Evolutionary conservation across 345 rosid species (phyloP).

Genomic region (Moringa oleifera): DNA sequence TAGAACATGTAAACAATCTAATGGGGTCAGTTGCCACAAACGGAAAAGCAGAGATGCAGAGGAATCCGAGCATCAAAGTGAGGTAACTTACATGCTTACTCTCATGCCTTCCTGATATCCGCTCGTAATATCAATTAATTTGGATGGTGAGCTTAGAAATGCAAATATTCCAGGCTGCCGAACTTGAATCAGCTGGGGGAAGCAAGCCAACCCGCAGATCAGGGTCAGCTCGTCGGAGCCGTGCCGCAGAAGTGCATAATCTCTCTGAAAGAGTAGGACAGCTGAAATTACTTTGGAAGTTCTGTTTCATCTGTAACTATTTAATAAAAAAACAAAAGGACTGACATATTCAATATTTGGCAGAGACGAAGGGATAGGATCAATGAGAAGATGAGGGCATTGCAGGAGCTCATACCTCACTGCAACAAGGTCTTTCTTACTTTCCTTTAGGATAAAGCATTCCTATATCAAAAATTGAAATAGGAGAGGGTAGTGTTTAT

Average conservation of each 20-base stretch:
- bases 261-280: constrained; percentile 58
- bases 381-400: constrained; percentile 80
- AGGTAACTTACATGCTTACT: constrained; percentile 27
- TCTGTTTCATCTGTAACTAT: constrained; percentile 1
- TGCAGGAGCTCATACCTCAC: constrained; percentile 90
- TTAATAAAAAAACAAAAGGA: too few species aligned
- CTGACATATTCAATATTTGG: neutral
- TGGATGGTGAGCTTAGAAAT: neutral
- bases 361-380: constrained; percentile 89
- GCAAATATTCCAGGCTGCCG: constrained; percentile 32
- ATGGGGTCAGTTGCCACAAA: constrained; percentile 33
- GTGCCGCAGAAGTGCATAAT: constrained; percentile 75
- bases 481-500: too few species aligned
- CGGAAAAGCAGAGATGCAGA: constrained; percentile 53
- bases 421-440: constrained; percentile 59
- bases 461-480: too few species aligned
- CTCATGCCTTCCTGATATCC: neutral
- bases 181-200: constrained; percentile 20
- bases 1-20: constrained; percentile 35
- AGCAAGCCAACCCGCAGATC: constrained; percentile 33
- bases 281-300: neutral
- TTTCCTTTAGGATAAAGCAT: neutral
- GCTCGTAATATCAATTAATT: neutral
- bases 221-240: constrained; percentile 45
- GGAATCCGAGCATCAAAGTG: constrained; percentile 55